A percentile compares a stretch with the other conserved stretches of the same genome.
Evolutionary conservation across 768 basidiomycete genomes (phyloP).

Genomic region (Lyophyllum shimeji): DNA sequence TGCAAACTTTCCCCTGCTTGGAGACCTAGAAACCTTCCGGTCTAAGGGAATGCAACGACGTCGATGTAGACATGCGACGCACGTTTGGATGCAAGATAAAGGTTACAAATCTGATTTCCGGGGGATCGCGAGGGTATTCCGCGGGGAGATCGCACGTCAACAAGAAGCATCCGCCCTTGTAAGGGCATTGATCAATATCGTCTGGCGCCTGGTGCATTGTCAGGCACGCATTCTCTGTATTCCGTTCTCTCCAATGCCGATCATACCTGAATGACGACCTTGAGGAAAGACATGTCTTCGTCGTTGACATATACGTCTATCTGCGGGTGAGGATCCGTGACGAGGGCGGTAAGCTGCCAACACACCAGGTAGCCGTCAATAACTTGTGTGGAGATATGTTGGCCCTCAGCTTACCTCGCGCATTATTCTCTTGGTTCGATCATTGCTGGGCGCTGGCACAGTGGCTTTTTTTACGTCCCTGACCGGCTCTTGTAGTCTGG

Average conservation of each 20-base stretch:
- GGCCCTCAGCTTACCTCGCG: conserved; percentile 18
- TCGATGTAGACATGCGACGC: neutral
- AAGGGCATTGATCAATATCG: conserved; percentile 24
- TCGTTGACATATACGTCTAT: conserved; percentile 27
- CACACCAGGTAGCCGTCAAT: neutral
- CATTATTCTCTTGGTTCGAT: conserved; percentile 26
- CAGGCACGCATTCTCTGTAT: neutral
- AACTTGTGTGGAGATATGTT: neutral
- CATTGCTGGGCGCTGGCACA: conserved; percentile 11
- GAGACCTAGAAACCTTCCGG: conserved; percentile 22
- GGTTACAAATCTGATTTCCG: conserved; percentile 27
- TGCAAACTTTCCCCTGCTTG: conserved; percentile 31
- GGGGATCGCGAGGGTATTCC: conserved; percentile 27
- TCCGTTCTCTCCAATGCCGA: no score
- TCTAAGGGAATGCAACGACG: neutral
- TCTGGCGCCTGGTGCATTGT: conserved; percentile 22
- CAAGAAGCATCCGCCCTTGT: conserved; percentile 24
- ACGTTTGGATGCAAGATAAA: conserved; percentile 31
- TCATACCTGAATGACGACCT: conserved; percentile 25
- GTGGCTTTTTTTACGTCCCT: conserved; percentile 15
- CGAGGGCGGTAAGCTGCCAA: conserved; percentile 19
- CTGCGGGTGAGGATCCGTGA: conserved; percentile 23
- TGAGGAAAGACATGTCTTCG: conserved; percentile 27
- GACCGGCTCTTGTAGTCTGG: conserved; percentile 18
- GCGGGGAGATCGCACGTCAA: conserved; percentile 25